phyloP scores from a whole-genome alignment of 2,329 filamentous ascomycete species.

The Diplodia seriata region DNA sequence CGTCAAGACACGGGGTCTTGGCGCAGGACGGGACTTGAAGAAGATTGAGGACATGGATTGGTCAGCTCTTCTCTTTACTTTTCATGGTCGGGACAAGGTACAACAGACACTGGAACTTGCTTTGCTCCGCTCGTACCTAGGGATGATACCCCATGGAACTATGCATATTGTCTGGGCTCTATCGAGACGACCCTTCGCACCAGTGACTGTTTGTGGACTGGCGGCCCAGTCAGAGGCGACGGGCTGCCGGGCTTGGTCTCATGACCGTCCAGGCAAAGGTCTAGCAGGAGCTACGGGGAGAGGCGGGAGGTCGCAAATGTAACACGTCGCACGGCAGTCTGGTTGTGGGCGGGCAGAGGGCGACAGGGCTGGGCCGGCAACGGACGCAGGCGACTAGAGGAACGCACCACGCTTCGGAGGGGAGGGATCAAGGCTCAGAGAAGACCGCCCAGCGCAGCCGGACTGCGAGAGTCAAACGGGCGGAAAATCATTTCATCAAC shows the following conservation, averaged over 20 bases:
- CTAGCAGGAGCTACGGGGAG: conserved; percentile 23
- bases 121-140: conserved; percentile 30
- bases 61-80: conserved; percentile 28
- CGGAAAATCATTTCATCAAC: conserved; percentile 31
- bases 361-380: conserved; percentile 23
- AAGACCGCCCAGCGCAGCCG: conserved; percentile 11
- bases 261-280: conserved; percentile 26
- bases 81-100: conserved; percentile 23
- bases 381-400: conserved; percentile 16
- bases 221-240: conserved; percentile 9
- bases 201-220: background rate
- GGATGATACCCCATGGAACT: conserved; percentile 32
- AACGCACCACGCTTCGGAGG: conserved; percentile 20
- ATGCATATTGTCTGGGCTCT: conserved; percentile 28
- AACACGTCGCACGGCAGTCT: conserved; percentile 30
- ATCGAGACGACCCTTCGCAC: conserved; percentile 14
- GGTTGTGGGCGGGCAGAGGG: conserved; percentile 7
- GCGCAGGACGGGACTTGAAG: conserved; percentile 27
- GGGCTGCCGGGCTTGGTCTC: conserved; percentile 18
- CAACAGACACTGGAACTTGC: conserved; percentile 31
- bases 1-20: conserved; percentile 22
- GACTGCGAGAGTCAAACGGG: conserved; percentile 15
- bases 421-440: conserved; percentile 24
- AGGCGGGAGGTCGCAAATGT: conserved; percentile 29
- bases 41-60: conserved; percentile 31